phyloP scores from a whole-genome alignment of 805 yeast species.

The Candida vaughaniae region DNA sequence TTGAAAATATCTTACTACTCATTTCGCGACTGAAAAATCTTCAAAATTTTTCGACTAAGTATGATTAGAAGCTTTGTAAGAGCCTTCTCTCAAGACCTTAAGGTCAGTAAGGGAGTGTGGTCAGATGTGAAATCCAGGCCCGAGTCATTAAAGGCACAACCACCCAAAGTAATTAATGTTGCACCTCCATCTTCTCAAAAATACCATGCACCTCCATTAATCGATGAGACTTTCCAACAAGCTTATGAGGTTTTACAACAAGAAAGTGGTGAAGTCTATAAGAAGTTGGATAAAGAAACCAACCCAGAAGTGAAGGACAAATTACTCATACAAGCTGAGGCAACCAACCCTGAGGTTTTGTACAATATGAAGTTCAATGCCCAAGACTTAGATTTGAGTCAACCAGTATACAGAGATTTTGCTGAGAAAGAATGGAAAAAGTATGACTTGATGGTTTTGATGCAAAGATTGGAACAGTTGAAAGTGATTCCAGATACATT shows the following conservation, averaged over 20 bases:
- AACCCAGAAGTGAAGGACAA: slow-evolving; percentile 17
- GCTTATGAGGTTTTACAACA: slow-evolving; percentile 62
- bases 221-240: slow-evolving; percentile 69
- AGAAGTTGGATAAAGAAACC: slow-evolving; percentile 30
- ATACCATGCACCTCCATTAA: slow-evolving; percentile 66
- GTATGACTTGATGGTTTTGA: slow-evolving; percentile 68
- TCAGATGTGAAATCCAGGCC: slow-evolving; percentile 31
- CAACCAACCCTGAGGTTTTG: slow-evolving; percentile 79
- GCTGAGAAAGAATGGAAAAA: slow-evolving; percentile 71
- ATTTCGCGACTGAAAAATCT: too few relatives aligned
- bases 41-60: too few relatives aligned
- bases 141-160: slow-evolving; percentile 19
- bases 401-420: slow-evolving; percentile 77
- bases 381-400: slow-evolving; percentile 56
- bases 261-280: slow-evolving; percentile 43
- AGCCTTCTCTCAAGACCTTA: slow-evolving; percentile 4
- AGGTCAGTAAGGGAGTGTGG: slow-evolving; percentile 26
- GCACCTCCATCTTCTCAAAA: slow-evolving; percentile 31
- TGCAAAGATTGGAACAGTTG: slow-evolving; percentile 90
- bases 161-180: slow-evolving; percentile 47
- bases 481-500: slow-evolving; percentile 90
- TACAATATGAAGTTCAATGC: slow-evolving; percentile 54
- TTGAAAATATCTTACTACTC: too few relatives aligned
- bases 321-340: slow-evolving; percentile 61
- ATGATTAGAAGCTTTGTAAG: slow-evolving; percentile 11